A percentile compares a stretch with the other conserved stretches of the same genome.
These are phyloP conservation scores for Botryobasidium botryosum DNA, from an alignment of 768 basidiomycete genomes.

Conservation along the genomic window DNA sequence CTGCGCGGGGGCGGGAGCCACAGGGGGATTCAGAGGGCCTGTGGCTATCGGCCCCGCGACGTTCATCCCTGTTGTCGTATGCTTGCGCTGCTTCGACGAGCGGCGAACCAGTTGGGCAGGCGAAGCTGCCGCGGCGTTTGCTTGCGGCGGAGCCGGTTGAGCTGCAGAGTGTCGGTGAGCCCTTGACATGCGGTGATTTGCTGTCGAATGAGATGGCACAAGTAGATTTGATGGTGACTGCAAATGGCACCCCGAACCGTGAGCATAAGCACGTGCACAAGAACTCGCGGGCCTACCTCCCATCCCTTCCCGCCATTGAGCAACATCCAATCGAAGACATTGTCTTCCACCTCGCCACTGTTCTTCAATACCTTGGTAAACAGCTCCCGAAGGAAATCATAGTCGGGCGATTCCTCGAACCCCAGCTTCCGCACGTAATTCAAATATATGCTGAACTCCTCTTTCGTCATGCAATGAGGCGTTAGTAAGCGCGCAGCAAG, in stretches of 20 bases:
- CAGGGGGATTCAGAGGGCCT: background rate
- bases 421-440: conserved; percentile 98
- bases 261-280: too few relatives aligned
- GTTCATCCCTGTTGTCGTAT: conserved; percentile 5
- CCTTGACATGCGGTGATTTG: background rate
- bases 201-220: background rate
- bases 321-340: conserved; percentile 92
- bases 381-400: conserved; percentile 90
- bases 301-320: conserved; percentile 90
- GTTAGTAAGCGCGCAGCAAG: background rate
- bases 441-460: conserved; percentile 98
- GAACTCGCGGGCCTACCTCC: conserved; percentile 71
- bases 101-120: conserved; percentile 15
- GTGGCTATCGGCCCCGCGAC: background rate
- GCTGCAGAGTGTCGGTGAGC: background rate
- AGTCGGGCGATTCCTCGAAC: conserved; percentile 94
- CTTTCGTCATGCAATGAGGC: conserved; percentile 24
- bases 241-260: too few relatives aligned
- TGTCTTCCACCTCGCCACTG: conserved; percentile 75
- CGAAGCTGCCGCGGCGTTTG: conserved; percentile 7
- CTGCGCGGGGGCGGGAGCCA: too few relatives aligned
- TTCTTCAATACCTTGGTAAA: conserved; percentile 86
- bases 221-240: too few relatives aligned
- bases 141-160: conserved; percentile 3
- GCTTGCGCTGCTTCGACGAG: conserved; percentile 15